Percentiles rank a stretch among this genome's conserved stretches.
phyloP scores from a whole-genome alignment of 805 yeast genomes.

The Kuraishia hungarica region DNA sequence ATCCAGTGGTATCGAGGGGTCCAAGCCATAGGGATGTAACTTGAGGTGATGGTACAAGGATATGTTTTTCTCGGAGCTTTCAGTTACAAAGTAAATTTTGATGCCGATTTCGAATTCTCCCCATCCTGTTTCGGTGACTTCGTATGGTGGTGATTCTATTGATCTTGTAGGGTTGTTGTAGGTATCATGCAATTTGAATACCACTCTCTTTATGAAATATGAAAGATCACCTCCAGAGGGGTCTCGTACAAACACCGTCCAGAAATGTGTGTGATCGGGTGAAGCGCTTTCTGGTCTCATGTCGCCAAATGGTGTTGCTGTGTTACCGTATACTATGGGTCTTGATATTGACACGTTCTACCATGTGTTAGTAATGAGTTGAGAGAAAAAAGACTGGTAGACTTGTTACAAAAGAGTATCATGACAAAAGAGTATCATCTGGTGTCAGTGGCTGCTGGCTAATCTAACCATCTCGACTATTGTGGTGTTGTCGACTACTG shows the following conservation, averaged over 20 bases:
- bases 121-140: constrained; percentile 98
- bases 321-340: constrained; percentile 77
- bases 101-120: constrained; percentile 95
- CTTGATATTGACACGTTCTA: constrained; percentile 61
- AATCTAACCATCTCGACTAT: no score
- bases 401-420: no score
- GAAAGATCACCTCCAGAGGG: constrained; percentile 77
- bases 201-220: constrained; percentile 79
- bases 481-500: no score
- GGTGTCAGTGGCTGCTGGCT: no score
- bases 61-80: constrained; percentile 80
- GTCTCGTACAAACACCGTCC: constrained; percentile 88
- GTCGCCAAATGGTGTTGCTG: constrained; percentile 56
- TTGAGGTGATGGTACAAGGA: constrained; percentile 83
- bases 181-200: constrained; percentile 92
- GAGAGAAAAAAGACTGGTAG: no score
- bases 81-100: constrained; percentile 79
- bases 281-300: constrained; percentile 59
- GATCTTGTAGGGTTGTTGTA: constrained; percentile 82
- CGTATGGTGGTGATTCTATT: constrained; percentile 85
- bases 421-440: no score
- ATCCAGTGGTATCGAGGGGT: constrained; percentile 5
- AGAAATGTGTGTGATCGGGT: constrained; percentile 84
- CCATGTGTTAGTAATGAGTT: not conserved
- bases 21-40: constrained; percentile 65